phyloP scores from a whole-genome alignment of 2,329 filamentous ascomycete genomes.

The Fusarium sp. region DNA sequence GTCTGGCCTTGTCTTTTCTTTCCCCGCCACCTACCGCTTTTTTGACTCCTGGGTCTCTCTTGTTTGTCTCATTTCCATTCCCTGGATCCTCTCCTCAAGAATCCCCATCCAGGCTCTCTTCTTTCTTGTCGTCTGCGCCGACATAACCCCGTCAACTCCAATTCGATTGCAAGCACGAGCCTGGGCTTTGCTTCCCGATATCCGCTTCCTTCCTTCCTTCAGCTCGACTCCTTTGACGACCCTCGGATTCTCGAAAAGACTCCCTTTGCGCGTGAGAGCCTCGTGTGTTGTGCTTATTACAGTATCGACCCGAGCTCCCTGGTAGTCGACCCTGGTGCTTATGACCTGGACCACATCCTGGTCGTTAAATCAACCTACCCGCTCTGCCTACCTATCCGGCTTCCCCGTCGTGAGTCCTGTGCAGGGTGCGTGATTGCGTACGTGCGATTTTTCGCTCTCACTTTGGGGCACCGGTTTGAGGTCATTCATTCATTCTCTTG shows the following conservation, averaged over 20 bases:
- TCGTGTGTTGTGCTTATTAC: slow-evolving; percentile 28
- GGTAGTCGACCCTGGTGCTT: slow-evolving; percentile 26
- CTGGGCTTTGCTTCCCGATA: slow-evolving; percentile 21
- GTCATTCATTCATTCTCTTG: slow-evolving; percentile 8
- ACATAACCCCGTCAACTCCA: slow-evolving; percentile 15
- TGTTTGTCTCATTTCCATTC: slow-evolving; percentile 30
- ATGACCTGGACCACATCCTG: slow-evolving; percentile 28
- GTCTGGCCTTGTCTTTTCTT: slow-evolving; percentile 20
- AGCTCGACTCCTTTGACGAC: slow-evolving; percentile 18
- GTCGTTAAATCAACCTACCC: slow-evolving; percentile 34
- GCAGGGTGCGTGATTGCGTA: slow-evolving; percentile 37
- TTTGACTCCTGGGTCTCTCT: slow-evolving; percentile 26
- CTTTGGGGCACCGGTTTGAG: slow-evolving; percentile 17
- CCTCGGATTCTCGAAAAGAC: slow-evolving; percentile 20
- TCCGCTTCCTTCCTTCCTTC: not conserved
- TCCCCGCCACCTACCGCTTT: slow-evolving; percentile 30
- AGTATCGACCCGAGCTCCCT: slow-evolving; percentile 33
- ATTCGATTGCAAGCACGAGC: slow-evolving; percentile 2
- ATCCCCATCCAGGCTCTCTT: slow-evolving; percentile 1
- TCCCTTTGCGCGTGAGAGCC: slow-evolving; percentile 18
- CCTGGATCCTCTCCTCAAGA: slow-evolving; percentile 10
- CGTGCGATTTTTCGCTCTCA: slow-evolving; percentile 38
- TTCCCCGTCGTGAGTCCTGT: slow-evolving; percentile 40
- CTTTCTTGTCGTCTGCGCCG: slow-evolving; percentile 14
- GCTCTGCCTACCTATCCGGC: slow-evolving; percentile 38